Evolutionary conservation across 768 basidiomycete genomes (phyloP).

Genomic region (Calocybe gangraenosa): DNA sequence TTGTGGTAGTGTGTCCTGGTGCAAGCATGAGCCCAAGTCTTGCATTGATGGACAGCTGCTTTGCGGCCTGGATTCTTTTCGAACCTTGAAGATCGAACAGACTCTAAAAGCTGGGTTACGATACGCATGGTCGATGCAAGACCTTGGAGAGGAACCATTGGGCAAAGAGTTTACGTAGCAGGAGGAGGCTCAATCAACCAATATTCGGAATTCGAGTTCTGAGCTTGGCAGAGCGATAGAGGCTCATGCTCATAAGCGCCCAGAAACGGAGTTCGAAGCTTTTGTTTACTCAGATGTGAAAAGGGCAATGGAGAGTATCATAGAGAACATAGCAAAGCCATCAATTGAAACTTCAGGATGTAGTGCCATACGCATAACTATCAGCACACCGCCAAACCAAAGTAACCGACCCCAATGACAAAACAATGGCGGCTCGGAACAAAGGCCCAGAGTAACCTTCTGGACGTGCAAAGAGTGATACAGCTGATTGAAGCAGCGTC

Average conservation of each 20-base stretch:
- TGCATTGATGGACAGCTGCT: constrained; percentile 81
- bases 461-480: constrained; percentile 79
- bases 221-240: constrained; percentile 60
- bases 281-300: constrained; percentile 5
- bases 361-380: constrained; percentile 90
- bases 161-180: constrained; percentile 76
- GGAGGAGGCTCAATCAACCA: constrained; percentile 61
- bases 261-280: constrained; percentile 77
- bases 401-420: constrained; percentile 78
- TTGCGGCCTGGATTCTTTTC: constrained; percentile 87
- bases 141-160: constrained; percentile 77
- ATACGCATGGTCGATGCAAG: constrained; percentile 48
- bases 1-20: constrained; percentile 51
- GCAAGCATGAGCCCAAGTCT: constrained; percentile 69
- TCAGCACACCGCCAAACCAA: constrained; percentile 84
- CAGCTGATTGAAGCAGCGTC: constrained; percentile 74
- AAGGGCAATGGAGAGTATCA: constrained; percentile 2
- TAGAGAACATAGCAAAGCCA: constrained; percentile 52
- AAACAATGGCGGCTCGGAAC: constrained; percentile 88
- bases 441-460: constrained; percentile 81
- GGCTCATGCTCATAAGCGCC: constrained; percentile 87
- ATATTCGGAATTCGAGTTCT: constrained; percentile 39
- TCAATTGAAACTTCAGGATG: constrained; percentile 82
- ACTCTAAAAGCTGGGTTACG: constrained; percentile 58
- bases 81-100: constrained; percentile 67